Evolutionary conservation across 345 rosid genomes (phyloP).

Genomic region (Heritiera fomes): DNA sequence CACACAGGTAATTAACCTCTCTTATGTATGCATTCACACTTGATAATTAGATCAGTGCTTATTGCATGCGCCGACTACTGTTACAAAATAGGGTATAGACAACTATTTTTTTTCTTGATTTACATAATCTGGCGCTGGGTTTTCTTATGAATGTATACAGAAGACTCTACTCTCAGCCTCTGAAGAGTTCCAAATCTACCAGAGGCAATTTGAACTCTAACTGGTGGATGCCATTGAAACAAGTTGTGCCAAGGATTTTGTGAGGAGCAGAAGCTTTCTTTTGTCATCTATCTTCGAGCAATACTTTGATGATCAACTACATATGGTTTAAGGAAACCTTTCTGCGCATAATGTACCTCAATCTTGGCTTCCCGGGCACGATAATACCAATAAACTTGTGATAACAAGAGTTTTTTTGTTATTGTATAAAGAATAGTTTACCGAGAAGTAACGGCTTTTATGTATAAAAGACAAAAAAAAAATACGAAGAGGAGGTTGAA

Average conservation of each 20-base stretch:
- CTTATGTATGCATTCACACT: too few relatives aligned
- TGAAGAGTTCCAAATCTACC: not conserved
- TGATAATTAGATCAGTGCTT: too few relatives aligned
- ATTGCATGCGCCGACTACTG: too few relatives aligned
- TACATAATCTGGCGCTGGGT: too few relatives aligned
- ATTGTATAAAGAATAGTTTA: too few relatives aligned
- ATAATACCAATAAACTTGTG: too few relatives aligned
- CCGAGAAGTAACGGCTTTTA: not conserved
- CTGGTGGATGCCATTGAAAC: not conserved
- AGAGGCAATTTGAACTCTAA: constrained; percentile 4
- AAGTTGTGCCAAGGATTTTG: not conserved
- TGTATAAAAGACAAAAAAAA: not conserved
- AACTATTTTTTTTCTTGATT: too few relatives aligned
- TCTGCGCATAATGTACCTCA: not conserved
- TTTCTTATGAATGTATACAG: not conserved
- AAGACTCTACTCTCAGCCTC: constrained; percentile 12
- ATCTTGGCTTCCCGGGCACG: not conserved
- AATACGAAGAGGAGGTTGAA: not conserved
- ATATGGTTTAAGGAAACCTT: too few relatives aligned
- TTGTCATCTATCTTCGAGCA: not conserved
- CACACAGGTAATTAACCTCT: constrained; percentile 16
- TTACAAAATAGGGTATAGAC: too few relatives aligned
- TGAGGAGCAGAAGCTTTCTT: not conserved
- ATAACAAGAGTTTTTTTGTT: too few relatives aligned
- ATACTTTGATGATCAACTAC: not conserved